Percentiles rank a stretch among this genome's conserved stretches.
phyloP scores from a whole-genome alignment of 768 basidiomycete genomes.

The Tulasnella sp. region DNA sequence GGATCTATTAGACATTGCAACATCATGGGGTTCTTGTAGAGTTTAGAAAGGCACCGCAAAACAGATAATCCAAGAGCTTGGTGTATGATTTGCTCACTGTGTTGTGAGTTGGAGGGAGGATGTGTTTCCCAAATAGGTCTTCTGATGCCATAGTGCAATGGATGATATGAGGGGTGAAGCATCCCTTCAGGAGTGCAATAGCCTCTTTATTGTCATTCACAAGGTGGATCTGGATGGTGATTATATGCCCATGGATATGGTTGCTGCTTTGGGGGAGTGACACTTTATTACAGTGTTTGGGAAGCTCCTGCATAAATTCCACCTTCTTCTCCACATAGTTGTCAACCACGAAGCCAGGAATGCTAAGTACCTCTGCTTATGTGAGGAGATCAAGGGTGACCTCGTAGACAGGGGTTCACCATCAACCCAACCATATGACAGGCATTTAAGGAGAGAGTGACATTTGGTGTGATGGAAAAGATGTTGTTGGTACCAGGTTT shows the following conservation, averaged over 20 bases:
- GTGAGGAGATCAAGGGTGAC: not conserved
- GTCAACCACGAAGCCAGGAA: not conserved
- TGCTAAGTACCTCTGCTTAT: not conserved
- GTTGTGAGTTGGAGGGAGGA: not conserved
- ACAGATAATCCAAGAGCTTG: not conserved
- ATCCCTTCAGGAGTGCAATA: not conserved
- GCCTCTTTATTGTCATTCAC: not conserved
- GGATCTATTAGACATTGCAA: too few relatives aligned
- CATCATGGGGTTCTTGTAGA: too few relatives aligned
- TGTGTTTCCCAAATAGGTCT: not conserved
- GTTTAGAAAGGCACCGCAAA: too few relatives aligned
- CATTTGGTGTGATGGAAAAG: not conserved
- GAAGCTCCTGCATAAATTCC: not conserved
- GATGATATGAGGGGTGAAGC: not conserved
- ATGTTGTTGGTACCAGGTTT: not conserved
- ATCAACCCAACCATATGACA: not conserved
- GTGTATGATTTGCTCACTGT: not conserved
- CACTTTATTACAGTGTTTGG: not conserved
- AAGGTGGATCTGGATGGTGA: not conserved
- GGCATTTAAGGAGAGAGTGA: not conserved
- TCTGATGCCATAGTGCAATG: not conserved
- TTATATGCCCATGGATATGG: not conserved
- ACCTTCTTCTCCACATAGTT: not conserved
- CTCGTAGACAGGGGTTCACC: not conserved
- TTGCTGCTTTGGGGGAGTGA: not conserved